Conservation (phyloP, 192 early-diverging fungal species). For the Polychytrium aggregatum region DNA sequence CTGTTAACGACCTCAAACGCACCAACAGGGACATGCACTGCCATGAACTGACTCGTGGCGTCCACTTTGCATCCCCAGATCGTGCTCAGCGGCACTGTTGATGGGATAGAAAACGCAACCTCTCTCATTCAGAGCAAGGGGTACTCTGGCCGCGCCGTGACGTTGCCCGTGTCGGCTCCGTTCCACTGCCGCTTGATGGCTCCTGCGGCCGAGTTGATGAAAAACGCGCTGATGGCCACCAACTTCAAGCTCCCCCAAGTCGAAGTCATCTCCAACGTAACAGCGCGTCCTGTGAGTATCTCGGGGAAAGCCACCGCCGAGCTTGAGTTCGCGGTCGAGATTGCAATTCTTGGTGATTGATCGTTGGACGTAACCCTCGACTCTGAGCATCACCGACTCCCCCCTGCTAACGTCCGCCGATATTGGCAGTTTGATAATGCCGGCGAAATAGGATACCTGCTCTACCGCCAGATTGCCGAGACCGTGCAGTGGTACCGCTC, state of each 20-base stretch:
- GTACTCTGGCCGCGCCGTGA: constrained; percentile 75
- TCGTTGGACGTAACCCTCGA: not conserved
- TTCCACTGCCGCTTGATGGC: constrained; percentile 92
- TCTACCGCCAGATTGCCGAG: constrained; percentile 69
- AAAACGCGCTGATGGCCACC: constrained; percentile 51
- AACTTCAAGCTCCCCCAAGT: constrained; percentile 64
- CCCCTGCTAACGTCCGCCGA: not conserved
- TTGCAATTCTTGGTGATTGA: too few relatives aligned
- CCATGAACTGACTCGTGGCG: too few relatives aligned
- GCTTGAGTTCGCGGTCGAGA: not conserved
- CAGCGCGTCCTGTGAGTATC: constrained; percentile 60
- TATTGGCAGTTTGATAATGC: constrained; percentile 31
- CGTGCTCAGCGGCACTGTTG: constrained; percentile 79
- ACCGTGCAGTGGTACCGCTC: constrained; percentile 87
- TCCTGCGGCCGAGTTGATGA: constrained; percentile 69
- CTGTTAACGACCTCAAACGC: too few relatives aligned
- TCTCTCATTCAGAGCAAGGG: constrained; percentile 66
- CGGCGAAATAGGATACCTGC: constrained; percentile 48
- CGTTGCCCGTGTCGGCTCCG: constrained; percentile 88
- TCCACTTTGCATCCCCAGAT: constrained; percentile 42
- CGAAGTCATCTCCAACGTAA: constrained; percentile 88
- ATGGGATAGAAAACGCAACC: constrained; percentile 78
- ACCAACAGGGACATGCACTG: too few relatives aligned
- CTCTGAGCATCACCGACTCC: not conserved
- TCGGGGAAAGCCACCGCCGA: not conserved